Evolutionary conservation across 257 asterid genomes (phyloP).

Genomic region (Gentiana dahurica): DNA sequence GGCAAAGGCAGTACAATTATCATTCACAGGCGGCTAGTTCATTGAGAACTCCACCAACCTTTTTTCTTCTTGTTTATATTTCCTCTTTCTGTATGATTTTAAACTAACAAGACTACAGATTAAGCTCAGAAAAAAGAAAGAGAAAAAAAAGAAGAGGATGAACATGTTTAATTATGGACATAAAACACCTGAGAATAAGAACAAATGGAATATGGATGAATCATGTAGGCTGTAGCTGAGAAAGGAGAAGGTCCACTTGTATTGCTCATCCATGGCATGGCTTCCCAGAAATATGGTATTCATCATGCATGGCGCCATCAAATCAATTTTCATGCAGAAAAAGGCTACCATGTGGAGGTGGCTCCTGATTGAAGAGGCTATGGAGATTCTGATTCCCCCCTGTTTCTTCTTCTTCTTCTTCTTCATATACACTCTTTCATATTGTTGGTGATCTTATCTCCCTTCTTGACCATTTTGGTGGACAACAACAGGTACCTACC

Average conservation of each 20-base stretch:
- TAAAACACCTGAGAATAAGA: constrained; percentile 26
- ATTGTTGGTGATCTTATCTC: constrained; percentile 40
- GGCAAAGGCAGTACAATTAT: too few species aligned
- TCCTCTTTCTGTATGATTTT: too few species aligned
- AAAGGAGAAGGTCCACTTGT: constrained; percentile 40
- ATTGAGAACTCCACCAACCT: too few species aligned
- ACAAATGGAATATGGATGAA: constrained; percentile 47
- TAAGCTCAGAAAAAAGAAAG: too few species aligned
- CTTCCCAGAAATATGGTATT: constrained; percentile 14
- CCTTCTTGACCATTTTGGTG: constrained; percentile 39
- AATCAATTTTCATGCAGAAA: constrained; percentile 24
- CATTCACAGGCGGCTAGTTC: too few species aligned
- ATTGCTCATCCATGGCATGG: constrained; percentile 46
- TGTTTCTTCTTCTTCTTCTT: constrained; percentile 35
- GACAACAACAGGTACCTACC: constrained; percentile 16
- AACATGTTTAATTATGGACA: constrained; percentile 14
- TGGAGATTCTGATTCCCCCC: too few species aligned
- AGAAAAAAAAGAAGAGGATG: constrained; percentile 3
- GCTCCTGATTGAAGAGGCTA: too few species aligned
- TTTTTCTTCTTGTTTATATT: too few species aligned
- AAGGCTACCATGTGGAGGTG: constrained; percentile 29
- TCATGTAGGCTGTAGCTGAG: constrained; percentile 28
- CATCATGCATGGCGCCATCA: constrained; percentile 44
- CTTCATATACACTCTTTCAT: constrained; percentile 40
- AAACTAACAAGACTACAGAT: too few species aligned